Base-by-base conservation (phyloP, 768 basidiomycete species). In the Collybia nuda region DNA sequence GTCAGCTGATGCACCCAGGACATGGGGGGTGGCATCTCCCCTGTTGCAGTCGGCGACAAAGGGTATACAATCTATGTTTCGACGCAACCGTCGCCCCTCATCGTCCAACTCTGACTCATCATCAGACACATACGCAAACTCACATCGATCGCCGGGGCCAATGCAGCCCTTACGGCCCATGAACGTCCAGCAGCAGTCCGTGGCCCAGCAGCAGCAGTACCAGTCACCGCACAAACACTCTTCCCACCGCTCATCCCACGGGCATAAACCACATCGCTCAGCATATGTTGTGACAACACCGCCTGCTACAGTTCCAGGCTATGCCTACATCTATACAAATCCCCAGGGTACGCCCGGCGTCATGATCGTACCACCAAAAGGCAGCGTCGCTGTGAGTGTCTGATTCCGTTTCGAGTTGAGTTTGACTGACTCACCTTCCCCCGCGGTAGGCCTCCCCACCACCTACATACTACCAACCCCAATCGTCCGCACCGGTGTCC, bases 21-120 rank as follows among this genome's bases (percentile, higher is more conserved):
- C 44, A 39, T 28, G 32, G n/a, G 18, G 43, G 19, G 37, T 17
- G 21, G 28, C 36, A 11, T 46, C 49, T 7, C 54, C 55, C 11
- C 41, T 48, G 36, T 28, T 54, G 39, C 48, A 51, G 29, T 53
- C 44, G 12, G 48, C 44, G 6, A 35, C 38, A 36, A 19, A 39
- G 40, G 18, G 44, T 17, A 35, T 29, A 37, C 45, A 45, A 15
- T 51, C 52, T 9, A 38, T 17, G 9, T 39, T 48, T 5, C 21
- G 38, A 14, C 48, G 38, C 24, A 55, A 46, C 12, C 56, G 35
- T 15, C 46, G 48, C 21, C 43, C 42, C 29, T 29, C 19, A 29
- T 56, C 57, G 8, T 38, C 42, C 6, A 43, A 52, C 6, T 56
- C 53, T 11, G 49, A 49, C 2, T 60, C 58, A 5, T 56, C 56